A percentile compares a stretch with the other conserved stretches of the same genome.
These are phyloP conservation scores for Aspergillus kassunensis DNA, from an alignment of 495 filamentous ascomycete species.

Conservation along the genomic window DNA sequence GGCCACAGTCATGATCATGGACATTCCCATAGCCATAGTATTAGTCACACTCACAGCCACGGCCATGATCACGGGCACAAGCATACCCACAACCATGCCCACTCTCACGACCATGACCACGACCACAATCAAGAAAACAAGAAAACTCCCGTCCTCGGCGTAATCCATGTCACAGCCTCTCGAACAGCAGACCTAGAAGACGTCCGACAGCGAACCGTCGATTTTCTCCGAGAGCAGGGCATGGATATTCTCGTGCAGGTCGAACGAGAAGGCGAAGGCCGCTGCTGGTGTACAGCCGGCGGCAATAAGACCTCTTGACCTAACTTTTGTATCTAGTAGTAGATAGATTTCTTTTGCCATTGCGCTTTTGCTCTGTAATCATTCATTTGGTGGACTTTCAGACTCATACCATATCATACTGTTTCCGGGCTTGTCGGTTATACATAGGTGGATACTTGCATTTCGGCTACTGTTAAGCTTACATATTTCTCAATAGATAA, in stretches of 20 bases:
- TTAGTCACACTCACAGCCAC: conserved; percentile 18
- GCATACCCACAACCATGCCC: conserved; percentile 13
- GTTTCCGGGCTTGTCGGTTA: no score
- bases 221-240: conserved; percentile 53
- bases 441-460: no score
- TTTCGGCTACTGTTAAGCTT: no score
- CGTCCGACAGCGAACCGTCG: conserved; percentile 62
- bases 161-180: conserved; percentile 76
- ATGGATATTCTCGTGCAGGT: conserved; percentile 74
- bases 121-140: conserved; percentile 25
- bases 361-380: not conserved
- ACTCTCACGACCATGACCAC: conserved; percentile 22
- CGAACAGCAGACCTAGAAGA: conserved; percentile 70
- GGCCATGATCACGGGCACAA: conserved; percentile 8
- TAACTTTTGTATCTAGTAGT: not conserved
- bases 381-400: no score
- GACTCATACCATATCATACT: no score
- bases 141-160: conserved; percentile 59
- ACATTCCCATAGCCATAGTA: conserved; percentile 22
- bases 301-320: conserved; percentile 29
- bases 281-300: conserved; percentile 73
- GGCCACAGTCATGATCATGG: conserved; percentile 18
- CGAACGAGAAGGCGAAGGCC: conserved; percentile 69
- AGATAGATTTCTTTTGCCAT: not conserved
- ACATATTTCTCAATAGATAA: no score